These are phyloP conservation scores for Poa annua DNA, from an alignment of 176 grass and related monocot species.

Conservation along the genomic window DNA sequence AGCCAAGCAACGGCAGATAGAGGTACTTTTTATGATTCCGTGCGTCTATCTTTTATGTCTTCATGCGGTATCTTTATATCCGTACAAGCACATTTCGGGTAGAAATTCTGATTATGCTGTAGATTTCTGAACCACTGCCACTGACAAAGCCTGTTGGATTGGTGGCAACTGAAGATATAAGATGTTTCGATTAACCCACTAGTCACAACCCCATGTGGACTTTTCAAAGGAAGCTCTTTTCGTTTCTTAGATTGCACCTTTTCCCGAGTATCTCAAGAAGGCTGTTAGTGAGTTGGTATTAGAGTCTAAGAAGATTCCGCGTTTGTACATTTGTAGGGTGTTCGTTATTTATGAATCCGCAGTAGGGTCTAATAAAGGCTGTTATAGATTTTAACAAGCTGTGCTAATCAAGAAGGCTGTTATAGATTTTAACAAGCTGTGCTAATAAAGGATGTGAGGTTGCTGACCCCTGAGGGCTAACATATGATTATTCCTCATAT, in stretches of 20 bases:
- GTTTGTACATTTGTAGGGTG: background rate
- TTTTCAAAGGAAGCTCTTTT: background rate
- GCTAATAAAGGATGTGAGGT: background rate
- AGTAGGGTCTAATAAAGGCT: background rate
- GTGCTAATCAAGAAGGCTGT: background rate
- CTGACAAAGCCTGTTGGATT: constrained; percentile 3
- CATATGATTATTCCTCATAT: background rate
- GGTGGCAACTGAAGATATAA: constrained; percentile 21
- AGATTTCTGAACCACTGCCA: constrained; percentile 7
- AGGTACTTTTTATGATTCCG: constrained; percentile 54
- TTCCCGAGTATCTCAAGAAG: constrained; percentile 6
- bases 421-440: background rate
- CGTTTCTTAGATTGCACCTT: constrained; percentile 12
- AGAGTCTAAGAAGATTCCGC: constrained; percentile 1
- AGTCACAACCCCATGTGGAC: background rate
- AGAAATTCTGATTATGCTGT: background rate
- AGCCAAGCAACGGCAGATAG: constrained; percentile 42
- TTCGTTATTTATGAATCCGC: constrained; percentile 7
- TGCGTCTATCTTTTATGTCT: constrained; percentile 28
- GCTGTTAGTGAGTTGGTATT: background rate
- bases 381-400: background rate
- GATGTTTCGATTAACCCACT: background rate
- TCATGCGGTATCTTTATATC: constrained; percentile 24
- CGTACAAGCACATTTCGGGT: background rate
- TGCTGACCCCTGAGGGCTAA: background rate